These are phyloP conservation scores for Rhododendron griersonianum DNA, from an alignment of 148 eudicot genomes.

Conservation along the genomic window DNA sequence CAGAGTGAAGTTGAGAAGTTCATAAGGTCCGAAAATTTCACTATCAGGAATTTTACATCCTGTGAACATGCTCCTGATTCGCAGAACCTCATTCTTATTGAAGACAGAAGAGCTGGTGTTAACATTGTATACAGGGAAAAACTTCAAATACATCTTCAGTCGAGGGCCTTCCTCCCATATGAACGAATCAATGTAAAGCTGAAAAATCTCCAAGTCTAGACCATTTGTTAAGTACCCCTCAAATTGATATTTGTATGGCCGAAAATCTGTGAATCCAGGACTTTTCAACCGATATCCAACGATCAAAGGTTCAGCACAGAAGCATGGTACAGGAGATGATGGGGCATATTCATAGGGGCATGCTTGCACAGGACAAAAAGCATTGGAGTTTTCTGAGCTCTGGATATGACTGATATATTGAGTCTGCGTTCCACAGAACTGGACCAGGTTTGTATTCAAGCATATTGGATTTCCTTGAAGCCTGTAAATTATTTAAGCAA, in stretches of 20 bases:
- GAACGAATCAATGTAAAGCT: conserved; percentile 62
- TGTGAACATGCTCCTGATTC: conserved; percentile 43
- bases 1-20: conserved; percentile 78
- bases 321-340: conserved; percentile 47
- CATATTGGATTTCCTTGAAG: conserved; percentile 75
- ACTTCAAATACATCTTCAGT: conserved; percentile 71
- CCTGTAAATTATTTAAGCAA: conserved; percentile 30
- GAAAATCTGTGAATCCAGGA: conserved; percentile 74
- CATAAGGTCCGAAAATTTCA: conserved; percentile 90
- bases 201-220: conserved; percentile 48
- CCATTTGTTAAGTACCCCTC: conserved; percentile 44
- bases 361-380: conserved; percentile 39
- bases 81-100: conserved; percentile 57
- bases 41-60: conserved; percentile 55
- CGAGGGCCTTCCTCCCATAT: conserved; percentile 87
- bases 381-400: conserved; percentile 23
- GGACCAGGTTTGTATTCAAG: conserved; percentile 27
- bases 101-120: conserved; percentile 28
- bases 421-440: conserved; percentile 49
- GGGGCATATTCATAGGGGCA: conserved; percentile 82
- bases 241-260: conserved; percentile 49
- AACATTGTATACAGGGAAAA: conserved; percentile 45
- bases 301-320: conserved; percentile 79
- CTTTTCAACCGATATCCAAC: conserved; percentile 80
- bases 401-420: conserved; percentile 28